These are phyloP conservation scores for Cyberlindnera mrakii DNA, from an alignment of 805 yeast species.

Conservation along the genomic window DNA sequence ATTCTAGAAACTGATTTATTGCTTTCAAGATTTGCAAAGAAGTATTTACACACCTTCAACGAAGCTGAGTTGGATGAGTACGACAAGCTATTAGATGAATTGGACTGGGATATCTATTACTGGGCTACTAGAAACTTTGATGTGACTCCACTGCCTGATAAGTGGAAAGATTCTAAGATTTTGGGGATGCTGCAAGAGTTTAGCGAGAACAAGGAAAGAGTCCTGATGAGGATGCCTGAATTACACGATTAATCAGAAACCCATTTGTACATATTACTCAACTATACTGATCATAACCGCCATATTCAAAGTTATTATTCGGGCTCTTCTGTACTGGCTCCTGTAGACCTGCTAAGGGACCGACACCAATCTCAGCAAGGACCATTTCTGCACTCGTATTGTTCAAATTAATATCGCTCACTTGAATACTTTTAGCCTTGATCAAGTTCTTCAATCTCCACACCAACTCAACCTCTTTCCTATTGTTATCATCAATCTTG, in stretches of 20 bases:
- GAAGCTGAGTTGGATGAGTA: constrained; percentile 74
- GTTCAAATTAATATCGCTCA: constrained; percentile 36
- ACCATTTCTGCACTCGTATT: constrained; percentile 78
- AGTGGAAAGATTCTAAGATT: constrained; percentile 68
- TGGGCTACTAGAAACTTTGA: constrained; percentile 89
- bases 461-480: constrained; percentile 70
- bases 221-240: constrained; percentile 83
- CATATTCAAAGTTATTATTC: constrained; percentile 31
- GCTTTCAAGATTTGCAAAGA: constrained; percentile 79
- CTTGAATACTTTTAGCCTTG: constrained; percentile 35
- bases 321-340: constrained; percentile 13
- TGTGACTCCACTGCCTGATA: constrained; percentile 81
- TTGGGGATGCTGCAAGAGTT: constrained; percentile 63
- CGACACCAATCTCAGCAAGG: constrained; percentile 74
- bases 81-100: constrained; percentile 78
- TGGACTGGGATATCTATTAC: constrained; percentile 99
- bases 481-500: constrained; percentile 69
- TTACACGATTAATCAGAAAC: constrained; percentile 21
- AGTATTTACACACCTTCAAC: constrained; percentile 53
- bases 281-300: constrained; percentile 32
- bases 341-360: constrained; percentile 52
- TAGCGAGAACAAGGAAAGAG: constrained; percentile 65
- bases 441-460: constrained; percentile 52
- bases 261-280: constrained; percentile 5
- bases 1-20: constrained; percentile 88